Base-by-base conservation (phyloP, 371 early-diverging fungal species). In the Syncephalis plumigaleata region DNA sequence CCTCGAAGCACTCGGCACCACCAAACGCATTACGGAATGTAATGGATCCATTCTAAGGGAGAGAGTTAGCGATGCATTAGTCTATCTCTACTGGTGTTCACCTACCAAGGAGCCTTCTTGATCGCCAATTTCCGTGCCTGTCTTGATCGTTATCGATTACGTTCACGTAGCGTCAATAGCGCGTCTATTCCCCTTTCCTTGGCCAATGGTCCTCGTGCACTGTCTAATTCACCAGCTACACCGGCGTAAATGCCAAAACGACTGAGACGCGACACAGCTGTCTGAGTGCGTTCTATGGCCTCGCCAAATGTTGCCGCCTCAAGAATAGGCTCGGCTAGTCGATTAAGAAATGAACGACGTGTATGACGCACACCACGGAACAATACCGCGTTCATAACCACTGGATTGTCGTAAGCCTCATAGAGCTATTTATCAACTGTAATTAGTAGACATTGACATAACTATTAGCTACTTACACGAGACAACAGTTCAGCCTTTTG, bases 171-270 rank as follows among this genome's bases (percentile, higher is more conserved):
- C 2, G 40, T 21, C 18, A 53, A 9, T 13, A 44, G 20, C 1
- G 43, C 45, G 26, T 53, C 53, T 16, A 53, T 15, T 15, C 46
- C 46, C 17, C 24, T 42, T 26, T 27, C 39, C 15, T 25, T 36
- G 15, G 48, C 48, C 11, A 47, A 37, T 31, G 48, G 48, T 16
- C 47, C 53, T 11, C 36, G 36, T n/a, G 55, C 38, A 7, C 53
- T 42, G 46, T 73, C 70, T 7, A 70, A 51, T 20, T 47, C 44
- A n/a, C 70, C 62, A 21, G 46, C 49, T 36, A 68, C 59, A 24
- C 49, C 39, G 37, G 59, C 39, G 47, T 67, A 70, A 11, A 67
- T 57, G 36, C 65, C 70, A 17, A 73, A 55, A 9, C 61, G 42
- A 15, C 31, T 17, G 31, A 73, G 52, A 27, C 58, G 55, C 24